Evolutionary conservation across 2,329 filamentous ascomycete genomes (phyloP).

Genomic region (Phialophora verrucosa): DNA sequence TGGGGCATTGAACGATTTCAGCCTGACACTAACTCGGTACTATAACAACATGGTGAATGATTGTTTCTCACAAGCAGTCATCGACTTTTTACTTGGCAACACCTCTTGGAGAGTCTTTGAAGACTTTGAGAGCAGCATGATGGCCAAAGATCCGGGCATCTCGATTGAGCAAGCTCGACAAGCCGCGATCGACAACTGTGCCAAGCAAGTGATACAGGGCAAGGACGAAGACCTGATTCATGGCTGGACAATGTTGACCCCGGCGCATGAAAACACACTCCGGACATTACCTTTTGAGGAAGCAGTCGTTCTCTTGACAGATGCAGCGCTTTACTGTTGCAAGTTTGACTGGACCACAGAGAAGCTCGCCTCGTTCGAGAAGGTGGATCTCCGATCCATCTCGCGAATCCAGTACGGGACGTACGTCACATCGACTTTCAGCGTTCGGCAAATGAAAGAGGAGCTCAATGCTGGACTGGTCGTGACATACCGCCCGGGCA

Average conservation of each 20-base stretch:
- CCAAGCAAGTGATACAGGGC: constrained; percentile 83
- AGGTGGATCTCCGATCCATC: constrained; percentile 77
- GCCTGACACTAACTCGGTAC: constrained; percentile 77
- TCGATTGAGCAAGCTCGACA: constrained; percentile 84
- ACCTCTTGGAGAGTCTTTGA: constrained; percentile 84
- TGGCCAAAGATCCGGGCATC: constrained; percentile 87
- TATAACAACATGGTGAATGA: constrained; percentile 94
- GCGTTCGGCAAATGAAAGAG: constrained; percentile 76
- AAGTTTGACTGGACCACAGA: constrained; percentile 94
- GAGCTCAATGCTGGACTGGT: constrained; percentile 82
- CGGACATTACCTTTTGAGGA: constrained; percentile 81
- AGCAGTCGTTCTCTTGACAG: constrained; percentile 83
- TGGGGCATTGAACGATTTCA: constrained; percentile 88
- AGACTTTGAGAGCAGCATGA: constrained; percentile 93
- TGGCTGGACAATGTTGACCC: constrained; percentile 87
- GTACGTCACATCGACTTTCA: constrained; percentile 89
- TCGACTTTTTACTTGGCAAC: constrained; percentile 91
- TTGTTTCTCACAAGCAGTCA: constrained; percentile 93
- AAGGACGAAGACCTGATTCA: constrained; percentile 83
- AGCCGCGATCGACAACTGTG: constrained; percentile 85
- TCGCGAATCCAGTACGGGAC: constrained; percentile 76
- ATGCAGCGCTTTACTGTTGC: constrained; percentile 83
- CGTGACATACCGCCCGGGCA: constrained; percentile 74
- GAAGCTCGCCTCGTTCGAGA: constrained; percentile 90
- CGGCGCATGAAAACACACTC: constrained; percentile 71